Evolutionary conservation across 371 early-diverging fungal species (phyloP).

Genomic region (Dichotomocladium elegans): DNA sequence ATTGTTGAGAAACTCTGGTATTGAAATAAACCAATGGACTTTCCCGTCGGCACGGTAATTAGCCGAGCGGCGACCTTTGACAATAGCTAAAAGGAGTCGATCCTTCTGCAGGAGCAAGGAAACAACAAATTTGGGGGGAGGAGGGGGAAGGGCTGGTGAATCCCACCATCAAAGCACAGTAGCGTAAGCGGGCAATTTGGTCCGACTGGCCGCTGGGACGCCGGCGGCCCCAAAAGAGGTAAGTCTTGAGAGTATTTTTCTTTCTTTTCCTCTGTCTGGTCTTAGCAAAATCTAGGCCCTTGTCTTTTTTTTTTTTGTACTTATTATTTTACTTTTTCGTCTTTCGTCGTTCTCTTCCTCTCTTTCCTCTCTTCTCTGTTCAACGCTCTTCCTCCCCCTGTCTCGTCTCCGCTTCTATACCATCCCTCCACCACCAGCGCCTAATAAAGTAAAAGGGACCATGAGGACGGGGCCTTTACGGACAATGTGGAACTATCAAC

Average conservation of each 20-base stretch:
- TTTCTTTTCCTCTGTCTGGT: constrained; percentile 4
- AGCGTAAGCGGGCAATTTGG: neutral
- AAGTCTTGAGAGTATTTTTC: neutral
- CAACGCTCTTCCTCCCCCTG: too few species aligned
- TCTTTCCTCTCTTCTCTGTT: constrained; percentile 1
- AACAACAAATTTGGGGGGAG: neutral
- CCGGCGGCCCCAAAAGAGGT: neutral
- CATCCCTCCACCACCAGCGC: neutral
- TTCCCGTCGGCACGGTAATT: too few species aligned
- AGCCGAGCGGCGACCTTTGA: neutral
- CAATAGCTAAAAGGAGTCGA: neutral
- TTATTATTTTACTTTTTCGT: neutral
- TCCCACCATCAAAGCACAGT: neutral
- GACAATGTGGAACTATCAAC: neutral
- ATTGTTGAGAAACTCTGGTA: neutral
- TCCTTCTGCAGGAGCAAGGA: neutral
- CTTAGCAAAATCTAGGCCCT: too few species aligned
- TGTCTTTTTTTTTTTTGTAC: neutral
- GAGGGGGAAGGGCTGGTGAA: neutral
- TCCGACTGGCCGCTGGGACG: neutral
- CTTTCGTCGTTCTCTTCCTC: neutral
- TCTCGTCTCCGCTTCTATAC: neutral
- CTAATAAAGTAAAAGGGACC: neutral
- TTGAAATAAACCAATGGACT: neutral
- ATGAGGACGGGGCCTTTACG: constrained; percentile 4